phyloP scores from a whole-genome alignment of 2,329 filamentous ascomycete genomes.

The Aspergillus fumigatiaffinis region DNA sequence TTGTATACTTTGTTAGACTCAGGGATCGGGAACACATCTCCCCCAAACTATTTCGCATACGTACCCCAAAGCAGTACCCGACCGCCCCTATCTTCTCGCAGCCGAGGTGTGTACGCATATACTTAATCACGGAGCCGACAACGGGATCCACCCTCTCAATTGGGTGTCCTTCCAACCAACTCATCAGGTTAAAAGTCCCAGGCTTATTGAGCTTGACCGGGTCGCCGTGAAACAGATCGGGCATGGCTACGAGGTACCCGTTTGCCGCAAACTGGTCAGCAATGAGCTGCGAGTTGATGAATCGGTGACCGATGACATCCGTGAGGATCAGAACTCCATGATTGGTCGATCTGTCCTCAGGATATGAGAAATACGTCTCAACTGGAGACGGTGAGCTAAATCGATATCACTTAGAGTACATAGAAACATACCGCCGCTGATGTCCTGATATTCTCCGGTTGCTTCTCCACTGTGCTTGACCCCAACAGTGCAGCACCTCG shows the following conservation, averaged over 20 bases:
- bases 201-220: constrained; percentile 52
- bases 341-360: constrained; percentile 44
- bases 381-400: too few relatives aligned
- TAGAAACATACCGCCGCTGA: too few relatives aligned
- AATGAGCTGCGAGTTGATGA: constrained; percentile 56
- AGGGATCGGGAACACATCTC: too few relatives aligned
- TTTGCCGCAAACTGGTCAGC: constrained; percentile 68
- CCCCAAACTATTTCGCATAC: too few relatives aligned
- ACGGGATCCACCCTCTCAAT: constrained; percentile 48
- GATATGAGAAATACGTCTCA: constrained; percentile 36
- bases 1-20: too few relatives aligned
- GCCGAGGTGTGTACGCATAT: constrained; percentile 25
- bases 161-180: constrained; percentile 45
- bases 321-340: constrained; percentile 52
- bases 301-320: constrained; percentile 53
- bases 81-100: constrained; percentile 39
- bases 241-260: constrained; percentile 62
- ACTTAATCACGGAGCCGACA: constrained; percentile 40
- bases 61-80: constrained; percentile 43
- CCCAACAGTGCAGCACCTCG: too few relatives aligned
- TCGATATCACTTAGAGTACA: too few relatives aligned
- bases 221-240: constrained; percentile 67
- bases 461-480: too few relatives aligned
- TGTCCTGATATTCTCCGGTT: too few relatives aligned
- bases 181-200: constrained; percentile 46